Evolutionary conservation across 306 rosid genomes (phyloP).

Genomic region (Prunus davidiana): DNA sequence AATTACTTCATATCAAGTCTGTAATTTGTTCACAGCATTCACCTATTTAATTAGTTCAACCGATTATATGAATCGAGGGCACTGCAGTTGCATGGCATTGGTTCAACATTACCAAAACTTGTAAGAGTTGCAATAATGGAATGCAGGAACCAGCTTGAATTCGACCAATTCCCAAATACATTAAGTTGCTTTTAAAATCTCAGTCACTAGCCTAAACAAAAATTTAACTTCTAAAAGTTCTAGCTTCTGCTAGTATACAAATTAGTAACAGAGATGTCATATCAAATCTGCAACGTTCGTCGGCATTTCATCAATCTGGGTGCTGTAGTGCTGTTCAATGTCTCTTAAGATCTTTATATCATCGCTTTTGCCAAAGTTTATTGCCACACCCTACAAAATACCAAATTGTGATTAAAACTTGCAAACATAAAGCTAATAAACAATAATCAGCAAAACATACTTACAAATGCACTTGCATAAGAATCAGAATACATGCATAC

Average conservation of each 20-base stretch:
- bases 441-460: too few relatives aligned
- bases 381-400: slow-evolving; percentile 88
- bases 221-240: not conserved
- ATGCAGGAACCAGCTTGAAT: too few relatives aligned
- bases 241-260: not conserved
- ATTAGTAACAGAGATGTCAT: slow-evolving; percentile 21
- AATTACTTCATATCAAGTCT: too few relatives aligned
- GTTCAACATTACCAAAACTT: too few relatives aligned
- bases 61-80: too few relatives aligned
- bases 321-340: slow-evolving; percentile 93
- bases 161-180: not conserved
- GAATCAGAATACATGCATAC: slow-evolving; percentile 29
- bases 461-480: too few relatives aligned
- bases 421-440: too few relatives aligned
- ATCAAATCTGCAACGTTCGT: slow-evolving; percentile 97
- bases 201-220: not conserved
- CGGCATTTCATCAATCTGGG: slow-evolving; percentile 98
- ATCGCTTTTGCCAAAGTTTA: slow-evolving; percentile 92
- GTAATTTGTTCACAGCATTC: too few relatives aligned
- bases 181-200: not conserved
- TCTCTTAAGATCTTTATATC: slow-evolving; percentile 95
- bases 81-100: too few relatives aligned
- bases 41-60: too few relatives aligned
- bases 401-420: not conserved
- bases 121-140: too few relatives aligned